Conservation (phyloP, 192 early-diverging fungal genomes). For the Phlyctochytrium planicorne region DNA sequence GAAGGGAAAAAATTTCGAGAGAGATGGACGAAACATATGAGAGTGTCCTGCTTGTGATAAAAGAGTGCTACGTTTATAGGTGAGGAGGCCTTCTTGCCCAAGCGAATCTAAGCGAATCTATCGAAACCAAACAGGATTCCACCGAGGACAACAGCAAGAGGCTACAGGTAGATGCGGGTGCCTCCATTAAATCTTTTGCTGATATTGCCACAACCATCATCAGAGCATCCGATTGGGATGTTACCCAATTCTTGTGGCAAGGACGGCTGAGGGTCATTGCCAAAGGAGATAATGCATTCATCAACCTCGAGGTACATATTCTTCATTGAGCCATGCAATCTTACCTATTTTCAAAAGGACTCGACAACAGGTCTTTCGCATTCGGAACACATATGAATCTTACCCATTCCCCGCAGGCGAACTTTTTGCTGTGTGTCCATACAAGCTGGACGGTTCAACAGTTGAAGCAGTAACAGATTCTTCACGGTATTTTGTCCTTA, state of each 20-base stretch:
- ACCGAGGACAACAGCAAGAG: constrained; percentile 63
- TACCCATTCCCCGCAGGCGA: no score
- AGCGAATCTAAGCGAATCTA: neutral
- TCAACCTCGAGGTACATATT: constrained; percentile 67
- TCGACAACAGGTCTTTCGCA: constrained; percentile 19
- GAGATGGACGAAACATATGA: constrained; percentile 62
- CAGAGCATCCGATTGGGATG: constrained; percentile 79
- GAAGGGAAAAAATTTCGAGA: no score
- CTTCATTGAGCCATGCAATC: neutral
- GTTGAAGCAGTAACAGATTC: constrained; percentile 84
- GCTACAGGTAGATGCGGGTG: constrained; percentile 53
- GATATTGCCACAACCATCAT: neutral
- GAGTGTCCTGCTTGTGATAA: constrained; percentile 73
- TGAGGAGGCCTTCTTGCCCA: constrained; percentile 12
- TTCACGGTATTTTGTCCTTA: constrained; percentile 83
- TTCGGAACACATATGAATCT: neutral
- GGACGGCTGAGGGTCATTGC: constrained; percentile 74
- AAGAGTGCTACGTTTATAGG: constrained; percentile 70
- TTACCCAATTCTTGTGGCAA: constrained; percentile 72
- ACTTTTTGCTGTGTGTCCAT: constrained; percentile 76
- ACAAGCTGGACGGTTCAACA: constrained; percentile 63
- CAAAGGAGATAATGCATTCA: constrained; percentile 62
- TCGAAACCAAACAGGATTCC: constrained; percentile 64
- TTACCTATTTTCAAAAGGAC: constrained; percentile 6
- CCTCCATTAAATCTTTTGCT: neutral